These are phyloP conservation scores for Diaporthe vaccinii DNA, from an alignment of 2,329 filamentous ascomycete genomes.

Conservation along the genomic window DNA sequence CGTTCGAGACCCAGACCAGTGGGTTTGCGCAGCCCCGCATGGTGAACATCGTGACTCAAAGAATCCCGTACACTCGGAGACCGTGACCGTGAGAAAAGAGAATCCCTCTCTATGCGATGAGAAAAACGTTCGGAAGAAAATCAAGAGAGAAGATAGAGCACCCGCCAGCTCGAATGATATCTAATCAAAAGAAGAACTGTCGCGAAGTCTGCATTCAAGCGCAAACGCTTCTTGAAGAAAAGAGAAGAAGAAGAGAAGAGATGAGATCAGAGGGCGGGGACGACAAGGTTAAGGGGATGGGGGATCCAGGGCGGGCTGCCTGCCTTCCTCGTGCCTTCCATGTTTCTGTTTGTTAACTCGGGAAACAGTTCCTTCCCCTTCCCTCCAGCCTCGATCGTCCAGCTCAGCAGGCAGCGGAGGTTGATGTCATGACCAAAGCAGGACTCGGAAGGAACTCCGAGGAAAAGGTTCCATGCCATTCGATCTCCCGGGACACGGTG, in stretches of 20 bases:
- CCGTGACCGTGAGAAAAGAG: conserved; percentile 4
- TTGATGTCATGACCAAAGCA: no score
- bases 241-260: neutral
- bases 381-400: no score
- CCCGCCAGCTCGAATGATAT: conserved; percentile 8
- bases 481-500: no score
- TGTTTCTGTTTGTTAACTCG: neutral
- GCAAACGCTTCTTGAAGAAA: conserved; percentile 21
- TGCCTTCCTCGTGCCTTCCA: neutral
- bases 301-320: neutral
- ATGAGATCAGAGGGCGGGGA: neutral
- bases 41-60: conserved; percentile 17
- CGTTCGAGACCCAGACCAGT: neutral
- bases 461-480: no score
- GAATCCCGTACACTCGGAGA: neutral
- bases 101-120: neutral
- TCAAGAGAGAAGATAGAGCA: conserved; percentile 24
- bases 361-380: neutral
- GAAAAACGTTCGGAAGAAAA: conserved; percentile 11
- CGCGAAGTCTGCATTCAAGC: conserved; percentile 11
- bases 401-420: no score
- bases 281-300: neutral
- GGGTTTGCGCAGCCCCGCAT: neutral
- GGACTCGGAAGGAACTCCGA: no score
- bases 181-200: conserved; percentile 12